A percentile compares a stretch with the other conserved stretches of the same genome.
These are phyloP conservation scores for Moesziomyces globuligerus DNA, from an alignment of 1,284 basidiomycete genomes.

Conservation along the genomic window DNA sequence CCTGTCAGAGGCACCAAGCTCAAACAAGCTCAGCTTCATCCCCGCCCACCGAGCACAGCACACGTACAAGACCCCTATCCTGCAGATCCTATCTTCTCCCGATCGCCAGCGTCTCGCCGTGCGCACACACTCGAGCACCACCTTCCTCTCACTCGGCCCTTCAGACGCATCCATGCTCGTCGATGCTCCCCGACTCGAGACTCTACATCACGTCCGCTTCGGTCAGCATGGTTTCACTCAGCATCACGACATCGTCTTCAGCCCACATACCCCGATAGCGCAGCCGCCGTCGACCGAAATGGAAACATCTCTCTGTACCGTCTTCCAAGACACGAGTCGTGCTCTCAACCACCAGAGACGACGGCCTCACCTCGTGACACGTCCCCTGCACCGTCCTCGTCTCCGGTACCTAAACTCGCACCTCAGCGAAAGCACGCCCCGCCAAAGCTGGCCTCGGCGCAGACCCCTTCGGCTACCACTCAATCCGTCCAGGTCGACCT, in stretches of 20 bases:
- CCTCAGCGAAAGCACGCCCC: not conserved
- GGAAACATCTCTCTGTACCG: slow-evolving; percentile 16
- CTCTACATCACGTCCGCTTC: slow-evolving; percentile 8
- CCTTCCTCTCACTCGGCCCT: slow-evolving; percentile 10
- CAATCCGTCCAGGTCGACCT: not conserved
- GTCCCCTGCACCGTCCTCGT: not conserved
- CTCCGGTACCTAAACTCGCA: not conserved
- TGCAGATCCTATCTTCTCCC: slow-evolving; percentile 22
- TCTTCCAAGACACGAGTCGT: not conserved
- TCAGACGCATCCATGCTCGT: not conserved
- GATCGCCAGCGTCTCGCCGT: slow-evolving; percentile 12
- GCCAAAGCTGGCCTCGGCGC: not conserved
- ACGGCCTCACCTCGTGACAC: not conserved
- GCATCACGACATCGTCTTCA: slow-evolving; percentile 31
- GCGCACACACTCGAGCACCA: slow-evolving; percentile 18
- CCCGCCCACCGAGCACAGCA: slow-evolving; percentile 18
- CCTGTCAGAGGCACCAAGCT: slow-evolving; percentile 8
- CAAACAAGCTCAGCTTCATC: slow-evolving; percentile 8
- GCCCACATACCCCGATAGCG: not conserved
- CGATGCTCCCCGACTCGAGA: slow-evolving; percentile 4
- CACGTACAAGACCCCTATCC: slow-evolving; percentile 18
- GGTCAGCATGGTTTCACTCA: slow-evolving; percentile 5
- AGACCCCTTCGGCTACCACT: no score
- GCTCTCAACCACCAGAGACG: not conserved
- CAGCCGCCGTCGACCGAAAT: slow-evolving; percentile 16